Percentiles rank a stretch among this genome's conserved stretches.
phyloP scores from a whole-genome alignment of 371 early-diverging fungal species.

The Lichtheimia ramosa region DNA sequence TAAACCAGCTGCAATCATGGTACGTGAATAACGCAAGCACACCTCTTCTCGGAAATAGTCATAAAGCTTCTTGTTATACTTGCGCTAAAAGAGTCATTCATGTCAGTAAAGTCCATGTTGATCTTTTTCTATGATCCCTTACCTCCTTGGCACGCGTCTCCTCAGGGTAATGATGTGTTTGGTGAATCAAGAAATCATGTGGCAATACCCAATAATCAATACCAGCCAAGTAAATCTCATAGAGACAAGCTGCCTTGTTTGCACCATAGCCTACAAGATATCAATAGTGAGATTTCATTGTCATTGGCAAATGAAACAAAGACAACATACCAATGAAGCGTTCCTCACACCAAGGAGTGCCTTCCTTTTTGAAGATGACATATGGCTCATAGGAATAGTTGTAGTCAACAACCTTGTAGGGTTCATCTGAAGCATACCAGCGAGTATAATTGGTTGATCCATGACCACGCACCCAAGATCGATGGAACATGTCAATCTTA shows the following conservation, averaged over 20 bases:
- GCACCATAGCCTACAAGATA: conserved; percentile 56
- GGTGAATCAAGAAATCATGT: too few species aligned
- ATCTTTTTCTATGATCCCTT: conserved; percentile 6
- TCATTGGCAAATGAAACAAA: too few species aligned
- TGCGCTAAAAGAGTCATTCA: conserved; percentile 41
- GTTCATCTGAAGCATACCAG: conserved; percentile 48
- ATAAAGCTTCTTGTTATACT: conserved; percentile 64
- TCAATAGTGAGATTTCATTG: too few species aligned
- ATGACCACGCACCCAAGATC: conserved; percentile 56
- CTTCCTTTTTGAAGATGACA: conserved; percentile 62
- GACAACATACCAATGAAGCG: conserved; percentile 40
- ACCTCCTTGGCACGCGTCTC: conserved; percentile 64
- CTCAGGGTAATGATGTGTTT: conserved; percentile 65
- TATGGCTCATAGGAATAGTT: conserved; percentile 66
- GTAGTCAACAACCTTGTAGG: conserved; percentile 53
- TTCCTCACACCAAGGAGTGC: conserved; percentile 69
- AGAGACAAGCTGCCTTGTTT: conserved; percentile 71
- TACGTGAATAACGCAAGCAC: conserved; percentile 60
- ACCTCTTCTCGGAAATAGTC: conserved; percentile 66
- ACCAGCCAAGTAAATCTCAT: conserved; percentile 66
- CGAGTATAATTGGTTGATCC: conserved; percentile 58
- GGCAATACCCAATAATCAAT: conserved; percentile 67
- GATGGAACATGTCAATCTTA: conserved; percentile 60
- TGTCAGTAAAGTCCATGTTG: background rate
- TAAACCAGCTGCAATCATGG: conserved; percentile 49